These are phyloP conservation scores for Penicillium lividum DNA, from an alignment of 495 filamentous ascomycete species.

Conservation along the genomic window DNA sequence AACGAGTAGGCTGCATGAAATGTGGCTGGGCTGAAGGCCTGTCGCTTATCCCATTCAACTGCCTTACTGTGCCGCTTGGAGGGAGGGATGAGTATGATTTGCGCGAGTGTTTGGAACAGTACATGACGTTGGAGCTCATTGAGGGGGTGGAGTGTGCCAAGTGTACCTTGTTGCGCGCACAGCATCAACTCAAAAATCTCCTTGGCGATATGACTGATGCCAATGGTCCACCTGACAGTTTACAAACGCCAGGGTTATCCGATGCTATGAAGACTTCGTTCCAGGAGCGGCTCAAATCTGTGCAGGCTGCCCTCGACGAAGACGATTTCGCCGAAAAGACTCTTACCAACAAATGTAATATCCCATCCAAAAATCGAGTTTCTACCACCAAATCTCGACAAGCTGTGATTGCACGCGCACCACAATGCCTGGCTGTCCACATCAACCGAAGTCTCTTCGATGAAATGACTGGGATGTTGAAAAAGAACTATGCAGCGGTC, in stretches of 20 bases:
- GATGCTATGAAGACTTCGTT: conserved; percentile 39
- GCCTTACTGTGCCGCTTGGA: conserved; percentile 80
- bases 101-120: conserved; percentile 77
- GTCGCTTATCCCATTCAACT: conserved; percentile 89
- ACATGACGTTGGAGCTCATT: conserved; percentile 80
- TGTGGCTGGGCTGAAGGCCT: conserved; percentile 89
- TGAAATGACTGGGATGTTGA: conserved; percentile 69
- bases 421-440: conserved; percentile 77
- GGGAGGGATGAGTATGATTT: conserved; percentile 59
- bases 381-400: conserved; percentile 84
- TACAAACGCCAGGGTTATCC: conserved; percentile 27
- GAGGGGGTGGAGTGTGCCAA: conserved; percentile 88
- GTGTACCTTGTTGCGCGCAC: conserved; percentile 71
- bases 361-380: conserved; percentile 65
- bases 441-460: conserved; percentile 92
- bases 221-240: conserved; percentile 16
- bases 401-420: conserved; percentile 77
- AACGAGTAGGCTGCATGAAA: conserved; percentile 82
- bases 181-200: conserved; percentile 50
- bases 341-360: conserved; percentile 68
- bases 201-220: conserved; percentile 38
- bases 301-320: conserved; percentile 70
- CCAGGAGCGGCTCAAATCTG: conserved; percentile 55
- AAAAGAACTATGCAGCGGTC: conserved; percentile 81
- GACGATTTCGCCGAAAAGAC: conserved; percentile 80